Percentiles rank a stretch among this genome's conserved stretches.
These are phyloP conservation scores for Aspergillus sclerotioniger DNA, from an alignment of 495 filamentous ascomycete species.

Conservation along the genomic window DNA sequence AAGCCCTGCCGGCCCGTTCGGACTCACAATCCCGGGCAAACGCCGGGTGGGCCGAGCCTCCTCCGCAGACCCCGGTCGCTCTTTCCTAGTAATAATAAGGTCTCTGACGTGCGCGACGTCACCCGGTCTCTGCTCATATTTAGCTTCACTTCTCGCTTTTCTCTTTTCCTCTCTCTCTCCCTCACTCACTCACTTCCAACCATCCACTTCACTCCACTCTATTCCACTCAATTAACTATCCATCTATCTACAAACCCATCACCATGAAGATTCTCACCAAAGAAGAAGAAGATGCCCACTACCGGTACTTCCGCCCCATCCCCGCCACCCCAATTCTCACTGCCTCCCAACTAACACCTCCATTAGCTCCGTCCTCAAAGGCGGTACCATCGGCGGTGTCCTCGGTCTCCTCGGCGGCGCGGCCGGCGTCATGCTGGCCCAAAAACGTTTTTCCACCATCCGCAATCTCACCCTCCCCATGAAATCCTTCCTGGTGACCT, in stretches of 20 bases:
- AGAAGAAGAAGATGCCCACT: constrained; percentile 77
- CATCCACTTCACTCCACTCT: neutral
- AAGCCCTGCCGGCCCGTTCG: neutral
- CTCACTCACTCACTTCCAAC: neutral
- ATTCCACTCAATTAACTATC: neutral
- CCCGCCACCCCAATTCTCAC: neutral
- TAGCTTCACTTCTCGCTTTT: neutral
- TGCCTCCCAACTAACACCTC: constrained; percentile 7
- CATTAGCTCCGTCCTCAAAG: constrained; percentile 68
- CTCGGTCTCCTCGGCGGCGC: constrained; percentile 63
- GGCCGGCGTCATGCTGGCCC: constrained; percentile 60
- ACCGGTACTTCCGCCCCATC: constrained; percentile 47
- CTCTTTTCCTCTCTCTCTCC: neutral
- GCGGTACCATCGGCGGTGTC: constrained; percentile 68
- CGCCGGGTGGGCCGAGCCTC: constrained; percentile 22
- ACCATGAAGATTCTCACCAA: constrained; percentile 93
- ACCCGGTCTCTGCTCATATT: constrained; percentile 32
- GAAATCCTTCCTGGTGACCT: constrained; percentile 85
- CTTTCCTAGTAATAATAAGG: neutral
- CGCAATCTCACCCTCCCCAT: constrained; percentile 80
- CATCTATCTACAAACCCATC: constrained; percentile 10
- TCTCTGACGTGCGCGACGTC: constrained; percentile 22
- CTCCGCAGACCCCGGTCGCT: constrained; percentile 20
- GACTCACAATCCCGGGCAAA: neutral
- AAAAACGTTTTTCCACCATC: constrained; percentile 67